Evolutionary conservation across 345 rosid genomes (phyloP).

Genomic region (Isatis tinctoria): DNA sequence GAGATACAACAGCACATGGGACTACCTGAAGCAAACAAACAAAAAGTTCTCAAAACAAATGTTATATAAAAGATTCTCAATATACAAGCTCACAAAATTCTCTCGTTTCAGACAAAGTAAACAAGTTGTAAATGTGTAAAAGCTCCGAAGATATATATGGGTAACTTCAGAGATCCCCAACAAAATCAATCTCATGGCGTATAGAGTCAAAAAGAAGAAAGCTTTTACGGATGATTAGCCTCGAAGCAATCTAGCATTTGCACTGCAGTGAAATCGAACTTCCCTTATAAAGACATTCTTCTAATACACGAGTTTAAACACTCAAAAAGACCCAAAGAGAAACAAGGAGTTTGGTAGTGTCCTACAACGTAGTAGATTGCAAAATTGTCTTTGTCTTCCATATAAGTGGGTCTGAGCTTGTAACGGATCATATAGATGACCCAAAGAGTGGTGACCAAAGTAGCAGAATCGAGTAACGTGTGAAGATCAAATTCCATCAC

Average conservation of each 20-base stretch:
- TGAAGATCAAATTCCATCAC: constrained; percentile 93
- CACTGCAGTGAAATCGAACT: no score
- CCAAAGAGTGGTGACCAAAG: constrained; percentile 77
- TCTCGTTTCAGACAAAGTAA: not conserved
- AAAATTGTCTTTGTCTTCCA: constrained; percentile 87
- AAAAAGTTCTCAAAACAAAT: not conserved
- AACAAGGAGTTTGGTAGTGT: constrained; percentile 2
- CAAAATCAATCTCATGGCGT: not conserved
- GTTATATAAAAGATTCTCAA: not conserved
- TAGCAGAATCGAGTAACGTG: constrained; percentile 76
- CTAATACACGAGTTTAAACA: not conserved
- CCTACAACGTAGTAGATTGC: constrained; percentile 67
- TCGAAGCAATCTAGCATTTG: not conserved
- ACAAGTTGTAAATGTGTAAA: not conserved
- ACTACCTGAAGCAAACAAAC: constrained; percentile 39
- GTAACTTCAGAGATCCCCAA: not conserved
- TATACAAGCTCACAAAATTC: not conserved
- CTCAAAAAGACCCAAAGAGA: not conserved
- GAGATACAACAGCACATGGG: constrained; percentile 67
- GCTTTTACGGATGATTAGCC: not conserved
- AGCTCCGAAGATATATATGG: not conserved
- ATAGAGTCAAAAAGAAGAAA: not conserved
- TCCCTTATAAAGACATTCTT: no score
- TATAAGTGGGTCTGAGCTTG: constrained; percentile 69
- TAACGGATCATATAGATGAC: constrained; percentile 89